Evolutionary conservation across 768 basidiomycete species (phyloP).

Genomic region (Pleurotus djamor): DNA sequence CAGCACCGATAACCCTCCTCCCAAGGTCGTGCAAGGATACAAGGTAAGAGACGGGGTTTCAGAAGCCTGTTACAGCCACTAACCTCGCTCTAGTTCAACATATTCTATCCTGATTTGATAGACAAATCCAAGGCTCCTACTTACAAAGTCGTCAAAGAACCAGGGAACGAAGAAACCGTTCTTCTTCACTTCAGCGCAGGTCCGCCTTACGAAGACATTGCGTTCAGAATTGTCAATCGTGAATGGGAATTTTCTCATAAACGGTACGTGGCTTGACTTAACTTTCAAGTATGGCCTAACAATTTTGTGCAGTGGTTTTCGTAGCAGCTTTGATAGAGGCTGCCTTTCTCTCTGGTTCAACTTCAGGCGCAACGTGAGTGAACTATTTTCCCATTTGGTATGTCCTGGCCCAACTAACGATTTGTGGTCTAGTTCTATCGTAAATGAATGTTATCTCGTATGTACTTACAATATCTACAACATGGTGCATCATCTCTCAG

Average conservation of each 20-base stretch:
- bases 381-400: background rate
- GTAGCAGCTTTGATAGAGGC: constrained; percentile 95
- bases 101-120: constrained; percentile 99
- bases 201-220: constrained; percentile 98
- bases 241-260: constrained; percentile 99
- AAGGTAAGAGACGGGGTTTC: constrained; percentile 46
- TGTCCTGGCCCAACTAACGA: constrained; percentile 7
- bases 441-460: constrained; percentile 1
- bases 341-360: constrained; percentile 96
- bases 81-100: constrained; percentile 65
- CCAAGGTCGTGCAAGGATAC: constrained; percentile 99
- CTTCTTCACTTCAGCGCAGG: constrained; percentile 93
- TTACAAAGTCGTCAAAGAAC: constrained; percentile 93
- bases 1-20: constrained; percentile 97
- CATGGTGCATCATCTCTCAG: too few species aligned
- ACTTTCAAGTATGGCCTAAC: background rate
- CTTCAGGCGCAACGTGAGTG: constrained; percentile 87
- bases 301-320: constrained; percentile 70
- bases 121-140: constrained; percentile 97
- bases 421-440: constrained; percentile 1
- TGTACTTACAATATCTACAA: background rate
- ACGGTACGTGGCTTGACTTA: constrained; percentile 46
- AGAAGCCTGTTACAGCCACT: too few species aligned
- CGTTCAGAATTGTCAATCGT: constrained; percentile 95
- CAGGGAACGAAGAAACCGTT: constrained; percentile 94